Evolutionary conservation across 1,284 basidiomycete genomes (phyloP).

Genomic region (Uromyces viciae-fabae): DNA sequence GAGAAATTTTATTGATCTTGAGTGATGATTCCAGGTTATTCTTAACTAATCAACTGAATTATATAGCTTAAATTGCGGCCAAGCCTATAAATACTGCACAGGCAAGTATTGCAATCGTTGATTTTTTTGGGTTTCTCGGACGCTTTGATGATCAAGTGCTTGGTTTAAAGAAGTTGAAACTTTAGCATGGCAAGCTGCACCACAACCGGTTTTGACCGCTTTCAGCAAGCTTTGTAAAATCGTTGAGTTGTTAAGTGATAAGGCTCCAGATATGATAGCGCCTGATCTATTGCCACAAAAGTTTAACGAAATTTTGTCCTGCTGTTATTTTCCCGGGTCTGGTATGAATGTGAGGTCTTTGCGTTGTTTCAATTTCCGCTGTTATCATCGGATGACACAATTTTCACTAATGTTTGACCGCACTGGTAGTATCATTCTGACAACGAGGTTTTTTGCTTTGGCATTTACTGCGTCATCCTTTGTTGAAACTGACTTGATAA

Average conservation of each 20-base stretch:
- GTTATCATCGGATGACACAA: neutral
- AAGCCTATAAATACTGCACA: conserved; percentile 34
- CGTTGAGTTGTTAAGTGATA: neutral
- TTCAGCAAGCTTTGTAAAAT: conserved; percentile 7
- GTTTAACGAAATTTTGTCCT: conserved; percentile 38
- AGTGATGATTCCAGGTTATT: neutral
- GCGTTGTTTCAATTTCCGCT: neutral
- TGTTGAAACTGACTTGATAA: neutral
- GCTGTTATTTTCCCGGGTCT: conserved; percentile 29
- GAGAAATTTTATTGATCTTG: neutral
- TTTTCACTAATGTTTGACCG: neutral
- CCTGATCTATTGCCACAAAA: neutral
- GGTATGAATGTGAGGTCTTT: conserved; percentile 45
- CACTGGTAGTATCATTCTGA: conserved; percentile 34
- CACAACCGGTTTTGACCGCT: neutral
- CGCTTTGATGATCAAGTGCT: neutral
- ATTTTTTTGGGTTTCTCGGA: no score
- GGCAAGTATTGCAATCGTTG: conserved; percentile 16
- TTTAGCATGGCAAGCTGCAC: neutral
- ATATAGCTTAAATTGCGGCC: conserved; percentile 28
- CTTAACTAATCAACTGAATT: neutral
- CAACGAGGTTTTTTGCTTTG: conserved; percentile 25
- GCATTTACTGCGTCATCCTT: neutral
- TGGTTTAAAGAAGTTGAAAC: conserved; percentile 37
- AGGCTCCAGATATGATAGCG: neutral